Conservation (phyloP, 1,284 basidiomycete species). For the Sporisorium exsertum region DNA sequence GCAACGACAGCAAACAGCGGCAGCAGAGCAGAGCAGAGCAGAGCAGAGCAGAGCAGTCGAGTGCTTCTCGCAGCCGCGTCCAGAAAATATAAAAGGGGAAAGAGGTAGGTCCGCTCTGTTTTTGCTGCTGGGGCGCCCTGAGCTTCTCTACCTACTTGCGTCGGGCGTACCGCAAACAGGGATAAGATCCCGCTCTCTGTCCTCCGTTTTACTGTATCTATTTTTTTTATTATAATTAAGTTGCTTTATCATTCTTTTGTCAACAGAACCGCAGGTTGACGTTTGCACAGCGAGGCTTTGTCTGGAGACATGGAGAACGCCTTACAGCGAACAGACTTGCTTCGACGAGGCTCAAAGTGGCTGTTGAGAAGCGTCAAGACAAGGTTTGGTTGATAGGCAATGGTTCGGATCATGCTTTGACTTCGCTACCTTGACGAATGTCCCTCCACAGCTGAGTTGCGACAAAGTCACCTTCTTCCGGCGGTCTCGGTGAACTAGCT, state of each 20-base stretch:
- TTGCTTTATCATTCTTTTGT: constrained; percentile 2
- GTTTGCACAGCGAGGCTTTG: background rate
- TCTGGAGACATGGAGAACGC: no score
- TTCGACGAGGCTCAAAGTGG: no score
- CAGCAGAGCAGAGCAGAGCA: background rate
- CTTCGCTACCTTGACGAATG: no score
- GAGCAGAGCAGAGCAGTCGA: background rate
- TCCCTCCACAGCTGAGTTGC: no score
- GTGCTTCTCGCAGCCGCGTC: no score
- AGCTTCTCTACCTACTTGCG: constrained; percentile 1
- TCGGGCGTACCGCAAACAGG: background rate
- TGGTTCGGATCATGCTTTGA: no score
- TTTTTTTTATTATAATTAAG: background rate
- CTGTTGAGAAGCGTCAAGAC: no score
- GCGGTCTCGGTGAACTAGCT: no score
- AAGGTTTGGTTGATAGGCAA: no score
- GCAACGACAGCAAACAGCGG: background rate
- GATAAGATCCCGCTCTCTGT: background rate
- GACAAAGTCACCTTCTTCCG: no score
- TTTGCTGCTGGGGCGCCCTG: background rate
- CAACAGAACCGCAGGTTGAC: no score
- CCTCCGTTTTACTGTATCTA: background rate
- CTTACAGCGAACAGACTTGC: no score
- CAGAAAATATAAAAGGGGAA: background rate
- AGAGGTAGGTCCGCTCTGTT: background rate